Evolutionary conservation across 257 asterid genomes (phyloP).

Genomic region (Marsdenia floribunda): DNA sequence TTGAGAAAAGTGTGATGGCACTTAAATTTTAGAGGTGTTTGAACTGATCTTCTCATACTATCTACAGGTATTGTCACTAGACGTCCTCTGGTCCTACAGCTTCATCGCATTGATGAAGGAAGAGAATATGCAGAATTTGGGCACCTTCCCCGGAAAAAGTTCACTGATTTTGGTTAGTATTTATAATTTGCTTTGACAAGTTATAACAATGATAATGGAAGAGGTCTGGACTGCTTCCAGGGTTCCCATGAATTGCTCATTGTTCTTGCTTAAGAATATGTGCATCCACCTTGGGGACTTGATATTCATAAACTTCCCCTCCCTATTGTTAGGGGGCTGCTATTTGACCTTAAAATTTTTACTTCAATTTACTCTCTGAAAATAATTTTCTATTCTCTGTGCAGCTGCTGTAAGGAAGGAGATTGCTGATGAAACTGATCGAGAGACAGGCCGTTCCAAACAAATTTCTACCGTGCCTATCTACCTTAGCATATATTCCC

Average conservation of each 20-base stretch:
- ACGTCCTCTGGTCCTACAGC: conserved; percentile 97
- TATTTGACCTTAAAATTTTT: neutral
- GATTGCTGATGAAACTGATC: conserved; percentile 90
- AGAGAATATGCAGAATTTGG: conserved; percentile 99
- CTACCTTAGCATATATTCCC: conserved; percentile 90
- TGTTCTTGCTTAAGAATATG: neutral
- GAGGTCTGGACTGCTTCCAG: neutral
- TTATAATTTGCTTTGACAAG: neutral
- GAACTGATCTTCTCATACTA: conserved; percentile 12
- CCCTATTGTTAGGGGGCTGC: neutral
- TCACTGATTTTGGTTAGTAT: conserved; percentile 83
- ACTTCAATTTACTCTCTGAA: neutral
- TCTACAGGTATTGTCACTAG: conserved; percentile 89
- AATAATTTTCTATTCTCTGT: conserved; percentile 18
- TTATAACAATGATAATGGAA: neutral
- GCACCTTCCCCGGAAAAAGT: conserved; percentile 76
- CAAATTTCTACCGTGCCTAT: conserved; percentile 89
- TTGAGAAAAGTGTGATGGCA: neutral
- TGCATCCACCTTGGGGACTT: neutral
- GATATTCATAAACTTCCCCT: neutral
- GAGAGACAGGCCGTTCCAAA: conserved; percentile 86
- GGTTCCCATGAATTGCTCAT: neutral
- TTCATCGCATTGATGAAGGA: conserved; percentile 76
- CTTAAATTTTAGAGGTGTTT: neutral
- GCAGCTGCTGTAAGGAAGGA: conserved; percentile 95